phyloP scores from a whole-genome alignment of 2,329 filamentous ascomycete genomes.

The Trichoderma atroviride region DNA sequence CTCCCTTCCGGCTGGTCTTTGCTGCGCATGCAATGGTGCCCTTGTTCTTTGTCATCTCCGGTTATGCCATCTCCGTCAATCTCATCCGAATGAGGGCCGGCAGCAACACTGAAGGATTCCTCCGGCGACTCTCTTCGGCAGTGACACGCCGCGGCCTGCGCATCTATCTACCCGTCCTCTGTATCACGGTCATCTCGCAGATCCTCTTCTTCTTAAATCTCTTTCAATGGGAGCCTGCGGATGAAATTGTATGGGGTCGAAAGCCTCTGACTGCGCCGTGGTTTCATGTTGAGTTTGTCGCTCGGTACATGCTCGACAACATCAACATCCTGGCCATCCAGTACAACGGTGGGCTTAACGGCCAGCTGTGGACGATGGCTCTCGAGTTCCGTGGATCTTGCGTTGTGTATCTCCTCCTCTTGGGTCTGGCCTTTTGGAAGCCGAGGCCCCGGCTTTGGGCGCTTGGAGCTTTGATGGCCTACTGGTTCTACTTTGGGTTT shows the following conservation, averaged over 20 bases:
- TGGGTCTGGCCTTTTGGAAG: conserved; percentile 13
- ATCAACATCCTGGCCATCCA: conserved; percentile 22
- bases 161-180: conserved; percentile 15
- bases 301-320: conserved; percentile 21
- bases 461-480: conserved; percentile 16
- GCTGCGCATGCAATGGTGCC: conserved; percentile 22
- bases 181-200: conserved; percentile 15
- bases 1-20: conserved; percentile 9
- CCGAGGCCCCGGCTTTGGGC: conserved; percentile 11
- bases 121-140: conserved; percentile 11
- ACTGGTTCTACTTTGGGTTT: conserved; percentile 21
- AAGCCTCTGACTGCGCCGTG: conserved; percentile 11
- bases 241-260: conserved; percentile 15
- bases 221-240: conserved; percentile 4
- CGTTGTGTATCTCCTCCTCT: conserved; percentile 1
- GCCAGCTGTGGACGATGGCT: conserved; percentile 23
- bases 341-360: conserved; percentile 13
- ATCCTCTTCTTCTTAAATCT: conserved; percentile 20
- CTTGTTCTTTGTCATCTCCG: conserved; percentile 20
- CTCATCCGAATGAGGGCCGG: conserved; percentile 7
- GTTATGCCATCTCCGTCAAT: conserved; percentile 19
- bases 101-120: conserved; percentile 7
- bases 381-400: conserved; percentile 21
- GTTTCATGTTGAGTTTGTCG: conserved; percentile 20
- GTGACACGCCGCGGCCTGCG: conserved; percentile 20